These are phyloP conservation scores for Fonsecaea monophora DNA, from an alignment of 2,329 filamentous ascomycete genomes.

Conservation along the genomic window DNA sequence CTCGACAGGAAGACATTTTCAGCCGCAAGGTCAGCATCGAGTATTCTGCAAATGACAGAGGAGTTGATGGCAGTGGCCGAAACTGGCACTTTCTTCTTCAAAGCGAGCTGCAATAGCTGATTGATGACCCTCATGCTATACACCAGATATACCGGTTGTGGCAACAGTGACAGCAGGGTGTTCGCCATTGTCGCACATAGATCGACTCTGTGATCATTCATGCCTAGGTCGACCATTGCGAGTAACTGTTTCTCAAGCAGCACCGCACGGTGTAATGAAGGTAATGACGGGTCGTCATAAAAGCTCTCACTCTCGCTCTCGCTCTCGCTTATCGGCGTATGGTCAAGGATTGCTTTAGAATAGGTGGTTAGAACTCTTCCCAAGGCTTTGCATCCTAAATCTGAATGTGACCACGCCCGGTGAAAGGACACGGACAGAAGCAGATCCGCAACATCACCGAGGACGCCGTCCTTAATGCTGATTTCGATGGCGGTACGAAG, in stretches of 20 bases:
- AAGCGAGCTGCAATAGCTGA: slow-evolving; percentile 14
- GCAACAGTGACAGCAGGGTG: slow-evolving; percentile 17
- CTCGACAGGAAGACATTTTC: slow-evolving; percentile 25
- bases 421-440: slow-evolving; percentile 42
- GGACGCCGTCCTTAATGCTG: slow-evolving; percentile 48
- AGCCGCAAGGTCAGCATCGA: not conserved
- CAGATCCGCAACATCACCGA: slow-evolving; percentile 44
- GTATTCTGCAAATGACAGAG: not conserved
- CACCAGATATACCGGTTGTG: slow-evolving; percentile 24
- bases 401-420: slow-evolving; percentile 45
- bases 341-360: slow-evolving; percentile 10
- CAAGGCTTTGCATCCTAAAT: slow-evolving; percentile 47
- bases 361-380: slow-evolving; percentile 42
- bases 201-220: slow-evolving; percentile 19
- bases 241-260: slow-evolving; percentile 38
- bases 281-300: slow-evolving; percentile 31
- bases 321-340: not conserved
- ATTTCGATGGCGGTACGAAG: slow-evolving; percentile 51
- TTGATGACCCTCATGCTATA: slow-evolving; percentile 26
- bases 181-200: slow-evolving; percentile 14
- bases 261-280: slow-evolving; percentile 34
- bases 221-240: slow-evolving; percentile 16
- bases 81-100: slow-evolving; percentile 20
- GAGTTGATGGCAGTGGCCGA: slow-evolving; percentile 12
- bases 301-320: slow-evolving; percentile 9